Base-by-base conservation (phyloP, 1,284 basidiomycete genomes). In the Cutaneotrichosporon mucoides region DNA sequence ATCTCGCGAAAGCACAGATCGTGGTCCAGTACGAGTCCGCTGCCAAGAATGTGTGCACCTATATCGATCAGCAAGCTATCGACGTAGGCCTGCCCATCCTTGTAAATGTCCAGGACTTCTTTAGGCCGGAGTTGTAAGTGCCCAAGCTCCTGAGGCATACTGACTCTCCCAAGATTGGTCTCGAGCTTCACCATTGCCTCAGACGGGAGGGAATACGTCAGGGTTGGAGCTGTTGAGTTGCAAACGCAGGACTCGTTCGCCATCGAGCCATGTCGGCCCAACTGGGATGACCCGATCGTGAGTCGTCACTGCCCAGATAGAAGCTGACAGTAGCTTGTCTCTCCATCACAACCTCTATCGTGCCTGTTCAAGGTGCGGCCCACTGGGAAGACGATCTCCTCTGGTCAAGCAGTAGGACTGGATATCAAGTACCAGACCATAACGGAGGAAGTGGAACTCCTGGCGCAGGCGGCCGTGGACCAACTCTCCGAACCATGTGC, bases 71-170 rank as follows among this genome's bases (percentile, higher is more conserved):
- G 8, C 70, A 73, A 53, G 59, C 40, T 2, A 55, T 79, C 1
- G 70, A 69, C 43, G 72, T 77, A 59, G 70, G 74, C 7, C 64
- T 79, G 13, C 77, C 78, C 0, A 59, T 79, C 42, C 76, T 77
- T 4, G 77, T 79, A 58, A 79, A 79, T 55, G 78, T 79, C 1
- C 78, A 79, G 59, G 78, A 79, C 63, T 77, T 77, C 62, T 79
- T 79, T 73, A 57, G 78, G 16, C 73, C 76, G 2, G 61, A 73
- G 2, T 70, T 70, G 76, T 77, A 46, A 65, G 74, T 61, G 7
- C 13, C 35, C 55, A 12, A 3, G 5, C 8, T 12, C 16, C 15
- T 49, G 24, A 46, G 16, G 24, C 24, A 24, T 24, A 47, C 55
- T 56, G n/a, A 62, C 38, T 9, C 12, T 24, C 24, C 9, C 4